phyloP scores from a whole-genome alignment of 1,139 yeast species.

The Lodderomyces beijingensis region DNA sequence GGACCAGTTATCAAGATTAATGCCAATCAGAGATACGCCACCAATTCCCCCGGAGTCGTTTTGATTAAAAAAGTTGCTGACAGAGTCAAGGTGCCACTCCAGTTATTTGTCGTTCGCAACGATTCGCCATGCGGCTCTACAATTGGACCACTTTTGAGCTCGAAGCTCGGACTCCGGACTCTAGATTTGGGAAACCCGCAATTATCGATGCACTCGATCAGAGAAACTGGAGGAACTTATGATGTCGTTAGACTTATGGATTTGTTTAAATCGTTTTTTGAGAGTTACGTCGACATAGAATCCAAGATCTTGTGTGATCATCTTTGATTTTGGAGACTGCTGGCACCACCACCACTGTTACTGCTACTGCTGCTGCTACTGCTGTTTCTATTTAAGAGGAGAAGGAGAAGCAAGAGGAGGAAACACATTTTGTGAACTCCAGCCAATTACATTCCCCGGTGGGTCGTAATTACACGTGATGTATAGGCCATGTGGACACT shows the following conservation, averaged over 20 bases:
- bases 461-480: conserved; percentile 58
- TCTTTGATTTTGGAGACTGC: conserved; percentile 7
- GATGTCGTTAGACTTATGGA: conserved; percentile 64
- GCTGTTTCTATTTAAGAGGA: not conserved
- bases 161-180: conserved; percentile 85
- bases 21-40: conserved; percentile 93
- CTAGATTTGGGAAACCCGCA: conserved; percentile 93
- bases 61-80: conserved; percentile 71
- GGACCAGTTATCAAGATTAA: conserved; percentile 94
- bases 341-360: not conserved
- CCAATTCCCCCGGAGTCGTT: conserved; percentile 87
- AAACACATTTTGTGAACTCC: conserved; percentile 24
- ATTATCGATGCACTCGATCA: conserved; percentile 89
- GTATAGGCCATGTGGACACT: conserved; percentile 40
- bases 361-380: too few relatives aligned
- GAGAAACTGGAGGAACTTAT: conserved; percentile 86
- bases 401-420: conserved; percentile 11
- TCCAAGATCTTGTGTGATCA: conserved; percentile 25
- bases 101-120: conserved; percentile 83
- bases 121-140: conserved; percentile 96
- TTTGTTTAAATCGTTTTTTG: conserved; percentile 63
- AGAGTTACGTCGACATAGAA: conserved; percentile 26
- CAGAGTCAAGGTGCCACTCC: conserved; percentile 61
- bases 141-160: conserved; percentile 89
- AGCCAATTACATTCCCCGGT: conserved; percentile 56